These are phyloP conservation scores for Phytophthora nicotianae DNA, from an alignment of 352 stramenopile species.

Conservation along the genomic window DNA sequence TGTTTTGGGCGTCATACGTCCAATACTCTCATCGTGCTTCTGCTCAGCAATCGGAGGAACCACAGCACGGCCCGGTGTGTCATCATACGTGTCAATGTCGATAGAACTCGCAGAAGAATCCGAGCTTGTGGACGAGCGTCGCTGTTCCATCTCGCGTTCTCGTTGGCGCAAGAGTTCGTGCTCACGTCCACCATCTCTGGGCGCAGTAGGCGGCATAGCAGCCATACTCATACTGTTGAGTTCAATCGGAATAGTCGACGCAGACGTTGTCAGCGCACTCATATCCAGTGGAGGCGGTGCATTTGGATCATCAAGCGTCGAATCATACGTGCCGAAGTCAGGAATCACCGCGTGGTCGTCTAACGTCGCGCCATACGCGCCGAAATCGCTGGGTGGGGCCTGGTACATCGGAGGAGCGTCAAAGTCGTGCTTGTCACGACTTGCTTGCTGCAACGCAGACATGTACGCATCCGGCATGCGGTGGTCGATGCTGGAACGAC, in stretches of 20 bases:
- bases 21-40: conserved; percentile 8
- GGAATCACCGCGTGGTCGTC: conserved; percentile 19
- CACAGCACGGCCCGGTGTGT: conserved; percentile 6
- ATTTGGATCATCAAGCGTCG: conserved; percentile 20
- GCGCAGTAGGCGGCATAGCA: conserved; percentile 8
- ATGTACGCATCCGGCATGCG: conserved; percentile 42
- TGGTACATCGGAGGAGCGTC: conserved; percentile 32
- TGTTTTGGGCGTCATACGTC: neutral
- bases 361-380: conserved; percentile 27
- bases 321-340: conserved; percentile 35
- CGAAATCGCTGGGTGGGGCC: conserved; percentile 31
- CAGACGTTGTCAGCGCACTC: conserved; percentile 35
- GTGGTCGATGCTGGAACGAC: conserved; percentile 28
- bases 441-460: conserved; percentile 38
- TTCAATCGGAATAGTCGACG: conserved; percentile 28
- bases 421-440: conserved; percentile 39
- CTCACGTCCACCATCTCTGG: conserved; percentile 17
- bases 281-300: conserved; percentile 35
- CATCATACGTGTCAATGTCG: conserved; percentile 72
- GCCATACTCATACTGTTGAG: conserved; percentile 20
- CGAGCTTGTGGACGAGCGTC: conserved; percentile 59
- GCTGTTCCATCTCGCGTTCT: conserved; percentile 26
- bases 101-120: conserved; percentile 72
- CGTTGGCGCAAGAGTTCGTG: conserved; percentile 22
- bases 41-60: conserved; percentile 31